These are phyloP conservation scores for Houttuynia cordata DNA, from an alignment of 164 flowering plant species.

Conservation along the genomic window DNA sequence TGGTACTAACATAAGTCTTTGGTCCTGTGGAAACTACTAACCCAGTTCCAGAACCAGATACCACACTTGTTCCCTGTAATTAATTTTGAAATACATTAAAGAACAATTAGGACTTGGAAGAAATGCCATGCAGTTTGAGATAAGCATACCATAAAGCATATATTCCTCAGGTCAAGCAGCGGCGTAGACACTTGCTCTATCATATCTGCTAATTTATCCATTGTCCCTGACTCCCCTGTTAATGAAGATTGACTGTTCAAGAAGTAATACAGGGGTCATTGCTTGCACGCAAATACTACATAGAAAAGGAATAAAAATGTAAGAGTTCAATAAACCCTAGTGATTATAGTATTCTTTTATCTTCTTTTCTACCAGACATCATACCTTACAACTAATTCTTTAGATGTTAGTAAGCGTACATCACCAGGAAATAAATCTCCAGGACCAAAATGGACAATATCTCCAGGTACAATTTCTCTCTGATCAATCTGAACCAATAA, in stretches of 20 bases:
- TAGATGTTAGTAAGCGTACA: slow-evolving; percentile 56
- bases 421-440: slow-evolving; percentile 83
- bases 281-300: slow-evolving; percentile 9
- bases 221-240: slow-evolving; percentile 67
- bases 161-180: slow-evolving; percentile 61
- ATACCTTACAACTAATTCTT: slow-evolving; percentile 65
- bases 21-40: slow-evolving; percentile 73
- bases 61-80: slow-evolving; percentile 68
- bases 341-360: slow-evolving; percentile 3
- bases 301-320: neutral
- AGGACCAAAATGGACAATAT: slow-evolving; percentile 52
- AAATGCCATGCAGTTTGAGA: neutral
- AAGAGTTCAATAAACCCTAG: neutral
- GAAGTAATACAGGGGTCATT: slow-evolving; percentile 29
- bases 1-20: slow-evolving; percentile 68
- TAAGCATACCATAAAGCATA: slow-evolving; percentile 66
- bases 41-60: slow-evolving; percentile 65
- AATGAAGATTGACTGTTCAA: slow-evolving; percentile 76
- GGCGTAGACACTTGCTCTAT: slow-evolving; percentile 52
- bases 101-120: neutral
- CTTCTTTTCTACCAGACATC: slow-evolving; percentile 1
- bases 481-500: slow-evolving; percentile 67
- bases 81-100: neutral
- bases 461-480: slow-evolving; percentile 69
- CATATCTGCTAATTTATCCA: slow-evolving; percentile 50